These are phyloP conservation scores for Fraxinus platypoda DNA, from an alignment of 305 asterid genomes.

Conservation along the genomic window DNA sequence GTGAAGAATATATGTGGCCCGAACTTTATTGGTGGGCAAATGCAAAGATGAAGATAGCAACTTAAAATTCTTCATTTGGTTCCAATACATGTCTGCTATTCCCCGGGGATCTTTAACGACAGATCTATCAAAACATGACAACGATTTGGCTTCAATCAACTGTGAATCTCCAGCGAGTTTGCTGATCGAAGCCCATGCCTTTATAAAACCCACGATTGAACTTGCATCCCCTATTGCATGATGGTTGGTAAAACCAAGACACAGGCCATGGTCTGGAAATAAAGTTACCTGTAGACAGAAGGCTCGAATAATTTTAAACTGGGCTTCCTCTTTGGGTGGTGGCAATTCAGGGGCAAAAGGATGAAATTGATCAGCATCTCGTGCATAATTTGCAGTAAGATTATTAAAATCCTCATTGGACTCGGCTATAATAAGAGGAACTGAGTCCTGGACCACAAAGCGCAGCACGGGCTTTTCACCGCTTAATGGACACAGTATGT, in stretches of 20 bases:
- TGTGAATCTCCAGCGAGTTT: conserved; percentile 9
- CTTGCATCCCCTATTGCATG: conserved; percentile 42
- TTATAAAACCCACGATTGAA: conserved; percentile 30
- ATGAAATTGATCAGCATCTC: conserved; percentile 37
- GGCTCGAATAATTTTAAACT: conserved; percentile 10
- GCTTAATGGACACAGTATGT: conserved; percentile 23
- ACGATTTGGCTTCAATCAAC: not conserved
- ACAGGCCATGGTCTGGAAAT: conserved; percentile 35
- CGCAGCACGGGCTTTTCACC: conserved; percentile 25
- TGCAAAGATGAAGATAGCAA: conserved; percentile 4
- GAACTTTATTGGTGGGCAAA: conserved; percentile 29
- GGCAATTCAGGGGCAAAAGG: conserved; percentile 33
- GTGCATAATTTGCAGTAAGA: conserved; percentile 23
- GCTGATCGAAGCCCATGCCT: conserved; percentile 32
- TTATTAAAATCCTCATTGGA: conserved; percentile 32
- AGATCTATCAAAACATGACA: conserved; percentile 29
- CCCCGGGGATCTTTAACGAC: conserved; percentile 27
- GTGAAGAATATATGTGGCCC: conserved; percentile 35
- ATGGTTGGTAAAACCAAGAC: conserved; percentile 32
- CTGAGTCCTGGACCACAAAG: conserved; percentile 29
- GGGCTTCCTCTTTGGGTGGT: conserved; percentile 7
- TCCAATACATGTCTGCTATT: conserved; percentile 25
- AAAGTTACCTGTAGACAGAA: conserved; percentile 35
- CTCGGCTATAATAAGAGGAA: conserved; percentile 26
- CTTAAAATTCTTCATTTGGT: not conserved